A percentile compares a stretch with the other conserved stretches of the same genome.
phyloP scores from a whole-genome alignment of 2,329 filamentous ascomycete species.

The Tolypocladium ophioglossoides region DNA sequence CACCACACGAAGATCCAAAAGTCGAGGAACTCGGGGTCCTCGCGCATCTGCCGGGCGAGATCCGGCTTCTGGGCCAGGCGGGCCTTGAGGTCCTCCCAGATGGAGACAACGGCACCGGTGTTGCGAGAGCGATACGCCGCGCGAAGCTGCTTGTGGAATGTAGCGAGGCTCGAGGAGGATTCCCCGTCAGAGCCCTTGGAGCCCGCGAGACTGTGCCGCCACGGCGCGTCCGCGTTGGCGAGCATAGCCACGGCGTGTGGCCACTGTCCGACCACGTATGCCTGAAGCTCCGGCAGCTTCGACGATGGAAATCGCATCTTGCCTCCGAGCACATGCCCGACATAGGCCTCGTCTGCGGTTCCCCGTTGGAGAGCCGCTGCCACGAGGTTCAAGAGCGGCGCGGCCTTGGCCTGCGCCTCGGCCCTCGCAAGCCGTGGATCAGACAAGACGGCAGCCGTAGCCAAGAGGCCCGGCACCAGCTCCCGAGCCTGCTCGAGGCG shows the following conservation, averaged over 20 bases:
- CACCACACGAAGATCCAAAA: constrained; percentile 31
- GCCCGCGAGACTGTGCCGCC: constrained; percentile 8
- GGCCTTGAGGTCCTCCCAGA: constrained; percentile 23
- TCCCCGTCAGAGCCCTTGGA: background rate
- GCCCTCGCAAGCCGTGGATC: constrained; percentile 12
- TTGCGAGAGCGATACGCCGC: constrained; percentile 19
- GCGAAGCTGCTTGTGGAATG: constrained; percentile 18
- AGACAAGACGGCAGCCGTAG: constrained; percentile 19
- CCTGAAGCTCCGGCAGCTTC: constrained; percentile 11
- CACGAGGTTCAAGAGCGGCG: constrained; percentile 19
- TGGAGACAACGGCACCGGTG: constrained; percentile 13
- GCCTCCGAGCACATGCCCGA: constrained; percentile 9
- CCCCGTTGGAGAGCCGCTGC: constrained; percentile 10
- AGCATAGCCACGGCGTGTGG: constrained; percentile 13
- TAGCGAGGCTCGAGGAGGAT: constrained; percentile 2
- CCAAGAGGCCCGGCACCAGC: constrained; percentile 20
- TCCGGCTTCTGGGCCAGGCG: constrained; percentile 12
- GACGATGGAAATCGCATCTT: constrained; percentile 6
- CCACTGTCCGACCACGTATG: constrained; percentile 20
- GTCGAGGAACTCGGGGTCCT: constrained; percentile 24
- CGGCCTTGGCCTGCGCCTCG: constrained; percentile 7
- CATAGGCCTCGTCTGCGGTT: constrained; percentile 7
- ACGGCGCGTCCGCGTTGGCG: constrained; percentile 8
- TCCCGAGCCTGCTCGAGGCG: constrained; percentile 10
- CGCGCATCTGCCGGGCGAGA: constrained; percentile 17